Percentiles rank a stretch among this genome's conserved stretches.
phyloP scores from a whole-genome alignment of 2,329 filamentous ascomycete genomes.

The Curvularia verruculosa region DNA sequence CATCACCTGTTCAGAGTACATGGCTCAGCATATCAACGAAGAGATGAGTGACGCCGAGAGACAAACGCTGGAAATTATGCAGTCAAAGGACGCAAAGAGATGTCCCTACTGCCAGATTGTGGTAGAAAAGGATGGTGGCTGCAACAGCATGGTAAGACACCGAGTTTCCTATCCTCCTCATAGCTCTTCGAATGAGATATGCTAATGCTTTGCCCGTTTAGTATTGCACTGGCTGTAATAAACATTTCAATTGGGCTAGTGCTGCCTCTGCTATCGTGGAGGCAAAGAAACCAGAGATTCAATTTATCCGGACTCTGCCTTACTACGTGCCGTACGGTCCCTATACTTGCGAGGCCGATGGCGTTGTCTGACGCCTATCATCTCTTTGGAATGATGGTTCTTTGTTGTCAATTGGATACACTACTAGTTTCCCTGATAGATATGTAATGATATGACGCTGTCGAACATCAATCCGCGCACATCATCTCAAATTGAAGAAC shows the following conservation, averaged over 20 bases:
- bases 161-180: background rate
- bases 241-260: slow-evolving; percentile 36
- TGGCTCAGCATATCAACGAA: slow-evolving; percentile 22
- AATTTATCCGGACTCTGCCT: background rate
- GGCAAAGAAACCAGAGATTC: slow-evolving; percentile 19
- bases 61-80: slow-evolving; percentile 30
- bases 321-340: background rate
- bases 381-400: background rate
- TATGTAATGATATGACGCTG: background rate
- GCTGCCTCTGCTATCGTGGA: slow-evolving; percentile 32
- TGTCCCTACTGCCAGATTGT: slow-evolving; percentile 42
- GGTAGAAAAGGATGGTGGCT: slow-evolving; percentile 41
- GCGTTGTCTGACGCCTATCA: background rate
- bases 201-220: background rate
- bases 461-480: background rate
- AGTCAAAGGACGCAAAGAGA: slow-evolving; percentile 32
- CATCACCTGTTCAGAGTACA: slow-evolving; percentile 33
- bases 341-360: slow-evolving; percentile 3
- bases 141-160: slow-evolving; percentile 26
- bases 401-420: background rate
- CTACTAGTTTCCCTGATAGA: background rate
- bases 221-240: slow-evolving; percentile 31
- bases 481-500: background rate
- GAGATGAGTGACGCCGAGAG: slow-evolving; percentile 33
- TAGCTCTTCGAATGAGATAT: background rate